Conservation (phyloP, 2,329 filamentous ascomycete genomes). For the Fusarium brevicatenulatum region DNA sequence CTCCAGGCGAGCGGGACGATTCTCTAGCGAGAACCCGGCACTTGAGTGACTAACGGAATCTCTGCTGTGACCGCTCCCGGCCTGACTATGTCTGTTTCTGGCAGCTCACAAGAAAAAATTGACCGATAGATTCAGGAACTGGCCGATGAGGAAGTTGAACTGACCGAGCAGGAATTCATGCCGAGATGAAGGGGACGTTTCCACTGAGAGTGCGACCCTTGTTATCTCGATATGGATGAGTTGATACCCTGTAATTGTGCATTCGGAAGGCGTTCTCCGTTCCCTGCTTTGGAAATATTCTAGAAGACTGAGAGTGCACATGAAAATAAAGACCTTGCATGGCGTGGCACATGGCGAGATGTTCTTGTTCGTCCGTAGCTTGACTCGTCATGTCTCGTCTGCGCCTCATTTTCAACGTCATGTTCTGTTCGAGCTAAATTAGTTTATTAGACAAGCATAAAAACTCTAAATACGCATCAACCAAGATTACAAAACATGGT, state of each 20-base stretch:
- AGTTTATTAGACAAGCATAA: neutral
- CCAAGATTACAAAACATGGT: conserved; percentile 1
- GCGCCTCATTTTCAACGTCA: conserved; percentile 19
- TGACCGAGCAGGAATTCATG: conserved; percentile 5
- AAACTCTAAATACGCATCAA: conserved; percentile 2
- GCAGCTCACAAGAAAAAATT: neutral
- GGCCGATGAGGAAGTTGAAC: neutral
- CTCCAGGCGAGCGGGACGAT: conserved; percentile 9
- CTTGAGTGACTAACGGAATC: conserved; percentile 1
- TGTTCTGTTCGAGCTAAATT: neutral
- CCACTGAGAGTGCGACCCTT: neutral
- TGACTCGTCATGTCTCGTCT: neutral
- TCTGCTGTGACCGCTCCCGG: neutral
- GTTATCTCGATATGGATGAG: conserved; percentile 13
- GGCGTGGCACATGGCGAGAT: neutral
- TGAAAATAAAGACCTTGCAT: neutral
- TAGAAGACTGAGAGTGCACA: conserved; percentile 2
- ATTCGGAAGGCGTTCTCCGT: neutral
- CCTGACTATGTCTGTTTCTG: neutral
- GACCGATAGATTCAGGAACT: neutral
- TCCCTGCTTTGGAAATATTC: conserved; percentile 17
- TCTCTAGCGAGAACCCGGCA: conserved; percentile 18
- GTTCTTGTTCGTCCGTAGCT: neutral
- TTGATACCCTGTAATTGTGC: neutral
- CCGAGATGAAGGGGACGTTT: conserved; percentile 26